Evolutionary conservation across 441 rosid genomes (phyloP), one percentile per base, ranked within the genome.

Genomic region (Heliophila coronopifolia): DNA sequence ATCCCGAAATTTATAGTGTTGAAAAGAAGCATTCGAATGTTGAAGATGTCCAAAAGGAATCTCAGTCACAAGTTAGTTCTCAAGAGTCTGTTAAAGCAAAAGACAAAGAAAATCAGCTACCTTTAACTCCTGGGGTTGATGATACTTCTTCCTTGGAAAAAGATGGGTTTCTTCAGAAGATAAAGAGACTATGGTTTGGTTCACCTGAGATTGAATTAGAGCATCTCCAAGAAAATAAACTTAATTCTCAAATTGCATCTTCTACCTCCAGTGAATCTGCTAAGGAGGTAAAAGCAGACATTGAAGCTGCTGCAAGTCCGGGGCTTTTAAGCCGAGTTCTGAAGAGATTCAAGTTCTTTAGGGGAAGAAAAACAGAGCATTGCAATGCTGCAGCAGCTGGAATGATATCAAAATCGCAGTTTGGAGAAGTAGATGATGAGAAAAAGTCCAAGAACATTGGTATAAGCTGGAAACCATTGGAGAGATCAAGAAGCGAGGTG

Each of bases 181-280:
- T 72, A 23, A 52, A 72, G 71, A 66, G 25, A 53, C 48, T 31
- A 54, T 81, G 77, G 77, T 76, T 63, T 67, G 74, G 77, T 7
- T 42, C 65, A 35, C n/a, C n/a, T n/a, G n/a, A n/a, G n/a, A n/a
- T n/a, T n/a, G n/a, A n/a, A n/a, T n/a, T n/a, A n/a, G n/a, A n/a
- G n/a, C n/a, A n/a, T n/a, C n/a, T n/a, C n/a, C n/a, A n/a, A n/a
- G n/a, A n/a, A n/a, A n/a, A n/a, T n/a, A n/a, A n/a, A n/a, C n/a
- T 30, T 28, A 16, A 62, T 36, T 28, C 65, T 50, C 23, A 34
- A 10, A 35, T 9, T 24, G 44, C 65, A 37, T 36, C 20, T 51
- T 57, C 59, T 23, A 17, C 68, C 11, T 35, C 30, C 44, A 25
- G 25, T 47, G 63, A 36, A 40, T 59, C 71, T 30, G 62, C 40